Conservation (phyloP, 2,329 filamentous ascomycete genomes). For the Penicillium sp. region DNA sequence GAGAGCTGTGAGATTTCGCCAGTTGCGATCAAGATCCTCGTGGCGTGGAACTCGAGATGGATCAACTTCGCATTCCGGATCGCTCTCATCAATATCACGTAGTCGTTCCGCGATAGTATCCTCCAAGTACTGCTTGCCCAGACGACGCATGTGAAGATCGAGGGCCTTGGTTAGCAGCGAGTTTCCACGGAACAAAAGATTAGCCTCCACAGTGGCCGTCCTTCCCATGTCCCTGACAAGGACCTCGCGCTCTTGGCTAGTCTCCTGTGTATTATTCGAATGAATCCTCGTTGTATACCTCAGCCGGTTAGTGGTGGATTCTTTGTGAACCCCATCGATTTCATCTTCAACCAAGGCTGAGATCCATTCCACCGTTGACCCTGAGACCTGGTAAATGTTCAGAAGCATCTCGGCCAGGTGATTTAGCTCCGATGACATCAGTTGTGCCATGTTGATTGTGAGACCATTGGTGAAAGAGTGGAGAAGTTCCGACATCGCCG, state of each 20-base stretch:
- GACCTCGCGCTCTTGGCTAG: constrained; percentile 57
- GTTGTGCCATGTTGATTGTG: constrained; percentile 78
- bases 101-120: constrained; percentile 84
- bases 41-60: constrained; percentile 68
- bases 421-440: constrained; percentile 74
- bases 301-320: constrained; percentile 66
- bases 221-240: constrained; percentile 64
- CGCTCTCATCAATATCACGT: constrained; percentile 82
- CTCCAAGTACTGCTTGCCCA: constrained; percentile 90
- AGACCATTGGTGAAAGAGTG: constrained; percentile 82
- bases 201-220: constrained; percentile 74
- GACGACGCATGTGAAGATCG: constrained; percentile 90
- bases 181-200: constrained; percentile 92
- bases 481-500: constrained; percentile 75
- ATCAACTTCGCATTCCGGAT: constrained; percentile 93
- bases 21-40: constrained; percentile 79
- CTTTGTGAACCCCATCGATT: constrained; percentile 87
- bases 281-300: constrained; percentile 64
- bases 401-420: constrained; percentile 81
- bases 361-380: constrained; percentile 81
- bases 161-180: constrained; percentile 89
- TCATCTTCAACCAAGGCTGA: constrained; percentile 93
- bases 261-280: constrained; percentile 60
- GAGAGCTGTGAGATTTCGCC: constrained; percentile 71
- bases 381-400: constrained; percentile 94